Base-by-base conservation (phyloP, 306 rosid genomes). In the Spatholobus suberectus region DNA sequence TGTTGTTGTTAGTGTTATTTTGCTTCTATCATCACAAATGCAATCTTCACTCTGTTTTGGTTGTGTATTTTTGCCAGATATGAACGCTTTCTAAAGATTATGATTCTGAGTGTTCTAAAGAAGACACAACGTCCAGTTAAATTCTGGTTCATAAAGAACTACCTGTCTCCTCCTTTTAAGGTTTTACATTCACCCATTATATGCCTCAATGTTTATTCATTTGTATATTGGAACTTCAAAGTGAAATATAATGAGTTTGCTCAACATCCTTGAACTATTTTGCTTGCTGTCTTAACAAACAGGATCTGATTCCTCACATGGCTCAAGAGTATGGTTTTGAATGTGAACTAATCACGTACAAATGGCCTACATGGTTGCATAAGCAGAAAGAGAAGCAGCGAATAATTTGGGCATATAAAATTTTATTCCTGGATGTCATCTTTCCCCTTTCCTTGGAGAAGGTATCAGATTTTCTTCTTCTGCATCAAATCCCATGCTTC, bases 341-440 rank as follows among this genome's bases (percentile, higher is more conserved):
- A 82, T 92, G 89, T 77, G 98, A 91, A 86, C 87, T 96, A 32
- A 87, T 94, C 82, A 96, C 99, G 20, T 96, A 94, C 94, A 96
- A 96, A 79, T 96, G 99, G 99, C 99, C 99, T 65, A 91, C 99
- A 66, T 96, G 99, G 99, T 85, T 96, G 92, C 99, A 94, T 77
- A 96, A 96, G 90, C 99, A 96, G 90, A 96, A 90, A 75, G 99
- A 94, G 82, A 96, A 96, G 85, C 99, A 96, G 84, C 85, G 99
- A 63, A 96, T 96, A 82, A 96, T 96, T 85, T 96, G 99, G 99
- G 99, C 99, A 54, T 96, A 94, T 84, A 96, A 96, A 89, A 96
- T 96, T 83, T 89, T 96, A 87, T 96, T 96, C 91, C 89, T 96
- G 12, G 99, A 96, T 82, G 99, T 96, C 88, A 96, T 96, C 82